phyloP scores from a whole-genome alignment of 805 yeast species.

The Cyberlindnera mississippiensis region DNA sequence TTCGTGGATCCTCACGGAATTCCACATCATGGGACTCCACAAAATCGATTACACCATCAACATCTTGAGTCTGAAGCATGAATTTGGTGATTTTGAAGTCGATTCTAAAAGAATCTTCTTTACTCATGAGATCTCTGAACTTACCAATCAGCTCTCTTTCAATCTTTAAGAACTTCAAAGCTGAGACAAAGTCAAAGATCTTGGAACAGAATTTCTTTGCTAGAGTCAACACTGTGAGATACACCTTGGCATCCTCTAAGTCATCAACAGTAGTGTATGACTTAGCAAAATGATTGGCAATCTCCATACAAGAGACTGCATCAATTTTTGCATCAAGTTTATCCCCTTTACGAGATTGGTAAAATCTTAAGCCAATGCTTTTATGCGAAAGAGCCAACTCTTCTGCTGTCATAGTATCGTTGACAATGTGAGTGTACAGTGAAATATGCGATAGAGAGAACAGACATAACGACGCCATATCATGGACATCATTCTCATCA shows the following conservation, averaged over 20 bases:
- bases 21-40: constrained; percentile 31
- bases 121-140: neutral
- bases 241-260: constrained; percentile 35
- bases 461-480: constrained; percentile 33
- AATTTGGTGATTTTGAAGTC: constrained; percentile 23
- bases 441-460: constrained; percentile 41
- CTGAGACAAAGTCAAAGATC: constrained; percentile 38
- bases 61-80: constrained; percentile 28
- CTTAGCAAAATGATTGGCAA: constrained; percentile 20
- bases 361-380: constrained; percentile 40
- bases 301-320: constrained; percentile 10
- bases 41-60: constrained; percentile 33
- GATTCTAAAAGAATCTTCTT: constrained; percentile 1
- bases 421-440: constrained; percentile 31
- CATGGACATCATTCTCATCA: constrained; percentile 30
- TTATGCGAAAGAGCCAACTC: constrained; percentile 35
- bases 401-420: constrained; percentile 23
- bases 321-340: constrained; percentile 7
- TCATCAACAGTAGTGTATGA: constrained; percentile 10
- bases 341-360: constrained; percentile 6
- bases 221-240: constrained; percentile 35
- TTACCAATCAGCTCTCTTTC: constrained; percentile 21
- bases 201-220: constrained; percentile 45
- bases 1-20: constrained; percentile 31
- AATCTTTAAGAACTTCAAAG: constrained; percentile 37